phyloP scores from a whole-genome alignment of 192 early-diverging fungal species.

The Coemansia sp. region DNA sequence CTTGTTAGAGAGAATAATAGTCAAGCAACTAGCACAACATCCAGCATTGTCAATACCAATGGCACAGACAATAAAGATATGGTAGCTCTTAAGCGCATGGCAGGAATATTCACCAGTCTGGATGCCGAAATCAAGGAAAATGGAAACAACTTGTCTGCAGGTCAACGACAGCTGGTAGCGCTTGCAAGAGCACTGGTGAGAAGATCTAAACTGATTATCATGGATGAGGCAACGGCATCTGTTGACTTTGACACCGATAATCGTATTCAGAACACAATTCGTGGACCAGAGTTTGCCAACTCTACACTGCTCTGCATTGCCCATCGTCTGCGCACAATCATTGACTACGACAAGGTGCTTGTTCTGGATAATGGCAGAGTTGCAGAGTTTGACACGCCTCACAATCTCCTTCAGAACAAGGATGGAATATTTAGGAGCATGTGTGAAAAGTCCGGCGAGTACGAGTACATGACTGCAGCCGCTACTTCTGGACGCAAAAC shows the following conservation, averaged over 20 bases:
- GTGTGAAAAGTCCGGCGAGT: conserved; percentile 79
- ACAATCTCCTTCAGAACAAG: conserved; percentile 54
- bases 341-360: conserved; percentile 73
- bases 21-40: not conserved
- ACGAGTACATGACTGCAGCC: conserved; percentile 50
- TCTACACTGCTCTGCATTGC: conserved; percentile 70
- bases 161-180: conserved; percentile 81
- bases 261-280: conserved; percentile 63
- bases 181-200: conserved; percentile 76
- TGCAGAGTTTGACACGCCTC: conserved; percentile 67
- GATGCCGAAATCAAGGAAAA: conserved; percentile 46
- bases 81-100: not conserved
- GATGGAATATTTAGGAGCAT: conserved; percentile 61
- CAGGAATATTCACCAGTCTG: conserved; percentile 18
- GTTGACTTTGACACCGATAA: conserved; percentile 81
- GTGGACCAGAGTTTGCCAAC: conserved; percentile 17
- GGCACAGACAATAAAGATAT: not conserved
- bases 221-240: conserved; percentile 76
- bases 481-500: too few relatives aligned
- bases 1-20: conserved; percentile 38
- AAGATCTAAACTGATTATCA: conserved; percentile 63
- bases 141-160: conserved; percentile 74
- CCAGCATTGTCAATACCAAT: not conserved
- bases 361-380: conserved; percentile 72
- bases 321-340: conserved; percentile 69